These are phyloP conservation scores for Sarocladium brachiariae DNA, from an alignment of 2,329 filamentous ascomycete genomes.

Conservation along the genomic window DNA sequence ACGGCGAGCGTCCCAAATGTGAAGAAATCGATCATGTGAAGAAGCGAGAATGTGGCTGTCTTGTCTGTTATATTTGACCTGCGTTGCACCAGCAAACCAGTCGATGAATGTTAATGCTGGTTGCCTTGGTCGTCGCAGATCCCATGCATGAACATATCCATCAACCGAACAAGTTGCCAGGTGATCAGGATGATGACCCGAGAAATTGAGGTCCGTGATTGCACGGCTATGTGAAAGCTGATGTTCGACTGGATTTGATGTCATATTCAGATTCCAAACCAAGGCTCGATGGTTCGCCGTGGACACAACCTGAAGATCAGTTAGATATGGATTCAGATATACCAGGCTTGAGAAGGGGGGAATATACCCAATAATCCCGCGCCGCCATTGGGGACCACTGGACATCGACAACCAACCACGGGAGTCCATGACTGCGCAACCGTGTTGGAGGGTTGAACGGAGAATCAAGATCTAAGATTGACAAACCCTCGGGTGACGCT, in stretches of 20 bases:
- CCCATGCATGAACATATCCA: slow-evolving; percentile 90
- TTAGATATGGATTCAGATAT: not conserved
- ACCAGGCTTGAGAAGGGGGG: not conserved
- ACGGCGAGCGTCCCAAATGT: slow-evolving; percentile 85
- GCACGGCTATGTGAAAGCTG: slow-evolving; percentile 78
- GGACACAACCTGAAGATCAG: slow-evolving; percentile 46
- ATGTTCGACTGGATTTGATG: slow-evolving; percentile 68
- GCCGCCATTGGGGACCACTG: slow-evolving; percentile 94
- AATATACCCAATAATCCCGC: slow-evolving; percentile 75
- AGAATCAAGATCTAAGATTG: slow-evolving; percentile 87
- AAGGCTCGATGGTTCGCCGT: slow-evolving; percentile 92
- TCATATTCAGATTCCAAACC: slow-evolving; percentile 83
- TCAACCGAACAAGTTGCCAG: slow-evolving; percentile 89
- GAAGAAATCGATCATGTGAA: slow-evolving; percentile 79
- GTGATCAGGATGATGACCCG: slow-evolving; percentile 82
- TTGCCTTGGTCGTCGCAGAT: slow-evolving; percentile 66
- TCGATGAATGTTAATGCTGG: slow-evolving; percentile 80
- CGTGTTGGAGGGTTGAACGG: slow-evolving; percentile 82
- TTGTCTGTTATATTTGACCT: slow-evolving; percentile 91
- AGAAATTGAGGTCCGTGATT: slow-evolving; percentile 96
- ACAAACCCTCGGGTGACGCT: slow-evolving; percentile 81
- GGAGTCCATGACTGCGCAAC: slow-evolving; percentile 71
- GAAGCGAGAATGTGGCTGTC: slow-evolving; percentile 83
- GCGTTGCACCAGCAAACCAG: slow-evolving; percentile 88
- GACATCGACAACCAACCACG: slow-evolving; percentile 94